These are phyloP conservation scores for Boletales sp. DNA, from an alignment of 768 basidiomycete species.

Conservation along the genomic window DNA sequence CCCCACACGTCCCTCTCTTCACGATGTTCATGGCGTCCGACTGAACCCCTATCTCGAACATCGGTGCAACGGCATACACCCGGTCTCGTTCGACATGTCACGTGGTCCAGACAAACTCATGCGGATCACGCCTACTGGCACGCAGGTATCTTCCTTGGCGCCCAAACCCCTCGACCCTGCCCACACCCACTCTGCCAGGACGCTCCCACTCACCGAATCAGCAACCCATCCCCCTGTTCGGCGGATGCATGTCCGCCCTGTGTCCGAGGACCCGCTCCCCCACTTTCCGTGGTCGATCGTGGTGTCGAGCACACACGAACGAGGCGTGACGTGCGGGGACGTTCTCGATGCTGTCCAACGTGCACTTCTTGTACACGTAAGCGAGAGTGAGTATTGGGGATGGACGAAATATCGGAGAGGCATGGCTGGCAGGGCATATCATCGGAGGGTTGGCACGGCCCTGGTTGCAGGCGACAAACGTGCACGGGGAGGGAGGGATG, in stretches of 20 bases:
- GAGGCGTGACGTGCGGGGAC: slow-evolving; percentile 43
- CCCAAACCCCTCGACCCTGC: slow-evolving; percentile 28
- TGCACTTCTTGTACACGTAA: slow-evolving; percentile 35
- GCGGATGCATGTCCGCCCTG: slow-evolving; percentile 49
- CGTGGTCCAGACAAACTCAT: slow-evolving; percentile 21
- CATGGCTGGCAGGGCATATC: slow-evolving; percentile 30
- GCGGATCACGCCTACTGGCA: slow-evolving; percentile 20
- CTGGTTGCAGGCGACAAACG: slow-evolving; percentile 11
- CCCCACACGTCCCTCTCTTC: slow-evolving; percentile 34
- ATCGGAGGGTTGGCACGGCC: slow-evolving; percentile 20
- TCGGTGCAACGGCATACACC: slow-evolving; percentile 35
- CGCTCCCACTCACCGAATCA: slow-evolving; percentile 40
- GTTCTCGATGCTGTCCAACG: slow-evolving; percentile 46
- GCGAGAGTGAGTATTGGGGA: slow-evolving; percentile 20
- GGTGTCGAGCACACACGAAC: slow-evolving; percentile 41
- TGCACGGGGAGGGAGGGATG: no score
- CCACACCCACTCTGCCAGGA: slow-evolving; percentile 20
- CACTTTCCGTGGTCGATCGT: slow-evolving; percentile 56
- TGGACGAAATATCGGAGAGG: slow-evolving; percentile 29
- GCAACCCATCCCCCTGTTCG: slow-evolving; percentile 62
- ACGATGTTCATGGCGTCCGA: slow-evolving; percentile 34
- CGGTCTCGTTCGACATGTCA: slow-evolving; percentile 49
- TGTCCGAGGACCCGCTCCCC: slow-evolving; percentile 49
- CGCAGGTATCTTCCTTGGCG: slow-evolving; percentile 12
- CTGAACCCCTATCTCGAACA: slow-evolving; percentile 58